phyloP scores from a whole-genome alignment of 768 basidiomycete species.

The Rubroboletus satanas region DNA sequence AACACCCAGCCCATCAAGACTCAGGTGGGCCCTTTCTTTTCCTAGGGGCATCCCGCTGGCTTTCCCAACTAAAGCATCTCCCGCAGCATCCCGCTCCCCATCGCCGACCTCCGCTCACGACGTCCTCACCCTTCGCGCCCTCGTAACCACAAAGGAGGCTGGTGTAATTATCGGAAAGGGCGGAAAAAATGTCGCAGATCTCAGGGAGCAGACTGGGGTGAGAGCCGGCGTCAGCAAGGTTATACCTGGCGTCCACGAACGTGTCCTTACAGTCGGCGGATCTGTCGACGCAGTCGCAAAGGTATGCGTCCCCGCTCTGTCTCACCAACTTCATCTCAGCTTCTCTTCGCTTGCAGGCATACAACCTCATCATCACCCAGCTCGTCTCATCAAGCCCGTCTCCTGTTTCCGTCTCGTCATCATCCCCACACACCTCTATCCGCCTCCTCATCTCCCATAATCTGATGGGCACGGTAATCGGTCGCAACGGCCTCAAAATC shows the following conservation, averaged over 20 bases:
- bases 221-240: slow-evolving; percentile 99
- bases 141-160: slow-evolving; percentile 96
- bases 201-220: slow-evolving; percentile 92
- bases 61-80: slow-evolving; percentile 41
- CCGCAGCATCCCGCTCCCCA: slow-evolving; percentile 68
- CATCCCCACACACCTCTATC: slow-evolving; percentile 73
- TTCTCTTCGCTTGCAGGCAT: slow-evolving; percentile 55
- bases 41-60: slow-evolving; percentile 13
- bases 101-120: slow-evolving; percentile 64
- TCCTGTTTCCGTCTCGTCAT: slow-evolving; percentile 64
- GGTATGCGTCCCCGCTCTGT: slow-evolving; percentile 40
- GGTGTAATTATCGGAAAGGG: slow-evolving; percentile 96
- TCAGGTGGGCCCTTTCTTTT: slow-evolving; percentile 41
- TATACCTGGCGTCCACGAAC: slow-evolving; percentile 95
- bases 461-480: slow-evolving; percentile 98
- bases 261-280: slow-evolving; percentile 92
- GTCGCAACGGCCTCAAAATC: slow-evolving; percentile 94
- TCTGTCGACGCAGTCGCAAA: slow-evolving; percentile 90
- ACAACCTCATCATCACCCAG: slow-evolving; percentile 89
- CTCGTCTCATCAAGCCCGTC: slow-evolving; percentile 80
- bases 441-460: slow-evolving; percentile 98
- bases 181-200: slow-evolving; percentile 96
- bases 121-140: slow-evolving; percentile 84
- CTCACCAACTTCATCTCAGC: background rate
- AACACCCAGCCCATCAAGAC: slow-evolving; percentile 51